These are phyloP conservation scores for Pecoramyces ruminantium DNA, from an alignment of 192 early-diverging fungal genomes.

Conservation along the genomic window DNA sequence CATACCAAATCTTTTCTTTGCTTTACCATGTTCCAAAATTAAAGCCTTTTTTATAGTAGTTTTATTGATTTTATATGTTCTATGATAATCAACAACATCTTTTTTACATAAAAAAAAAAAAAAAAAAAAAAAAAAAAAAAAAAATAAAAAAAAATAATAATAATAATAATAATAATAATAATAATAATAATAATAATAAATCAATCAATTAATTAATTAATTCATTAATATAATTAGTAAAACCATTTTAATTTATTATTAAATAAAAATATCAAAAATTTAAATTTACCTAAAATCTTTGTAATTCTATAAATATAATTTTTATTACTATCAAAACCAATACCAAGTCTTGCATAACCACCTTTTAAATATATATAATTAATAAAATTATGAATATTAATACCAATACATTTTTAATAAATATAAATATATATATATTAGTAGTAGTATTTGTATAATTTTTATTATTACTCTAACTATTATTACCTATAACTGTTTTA, in stretches of 20 bases:
- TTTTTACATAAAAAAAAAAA: conserved; percentile 7
- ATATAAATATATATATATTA: too few relatives aligned
- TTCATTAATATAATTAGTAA: too few relatives aligned
- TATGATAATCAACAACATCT: conserved; percentile 10
- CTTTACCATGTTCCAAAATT: conserved; percentile 46
- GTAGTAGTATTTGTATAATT: too few relatives aligned
- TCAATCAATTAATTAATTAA: too few relatives aligned
- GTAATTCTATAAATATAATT: conserved; percentile 38
- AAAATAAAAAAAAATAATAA: background rate
- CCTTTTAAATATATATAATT: background rate
- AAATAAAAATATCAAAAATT: background rate
- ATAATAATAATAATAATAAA: too few relatives aligned
- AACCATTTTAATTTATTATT: too few relatives aligned
- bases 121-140: background rate
- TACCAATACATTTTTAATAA: too few relatives aligned
- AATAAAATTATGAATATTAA: too few relatives aligned
- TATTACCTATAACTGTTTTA: conserved; percentile 26
- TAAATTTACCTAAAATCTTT: conserved; percentile 19
- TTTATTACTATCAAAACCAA: conserved; percentile 36
- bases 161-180: too few relatives aligned
- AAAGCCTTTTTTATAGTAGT: conserved; percentile 46
- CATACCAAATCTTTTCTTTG: conserved; percentile 52
- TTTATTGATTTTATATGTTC: conserved; percentile 40
- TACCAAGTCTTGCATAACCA: conserved; percentile 41
- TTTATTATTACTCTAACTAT: conserved; percentile 6